A percentile compares a stretch with the other conserved stretches of the same genome.
Evolutionary conservation across 2,329 filamentous ascomycete genomes (phyloP).

Genomic region (Colletotrichum karsti): DNA sequence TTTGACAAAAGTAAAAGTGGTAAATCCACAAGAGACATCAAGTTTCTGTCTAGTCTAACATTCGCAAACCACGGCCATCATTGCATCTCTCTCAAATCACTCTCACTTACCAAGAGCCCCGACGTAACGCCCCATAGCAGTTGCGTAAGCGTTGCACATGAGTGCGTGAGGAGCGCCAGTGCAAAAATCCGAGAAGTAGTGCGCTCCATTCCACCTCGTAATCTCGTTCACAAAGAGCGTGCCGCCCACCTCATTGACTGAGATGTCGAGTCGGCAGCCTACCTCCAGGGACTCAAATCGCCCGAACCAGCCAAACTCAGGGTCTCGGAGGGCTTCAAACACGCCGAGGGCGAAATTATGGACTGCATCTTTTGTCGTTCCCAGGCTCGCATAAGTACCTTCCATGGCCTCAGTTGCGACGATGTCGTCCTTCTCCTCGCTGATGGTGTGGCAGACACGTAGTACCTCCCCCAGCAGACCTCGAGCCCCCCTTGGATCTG

Average conservation of each 20-base stretch:
- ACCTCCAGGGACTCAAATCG: not conserved
- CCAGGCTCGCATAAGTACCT: not conserved
- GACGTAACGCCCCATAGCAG: not conserved
- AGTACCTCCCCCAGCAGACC: not conserved
- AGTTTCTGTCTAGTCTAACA: not conserved
- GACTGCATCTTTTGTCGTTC: not conserved
- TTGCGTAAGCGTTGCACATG: not conserved
- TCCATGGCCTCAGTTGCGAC: not conserved
- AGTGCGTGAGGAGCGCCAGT: not conserved
- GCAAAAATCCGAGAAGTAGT: not conserved
- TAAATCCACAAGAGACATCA: not conserved
- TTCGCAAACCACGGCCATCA: not conserved
- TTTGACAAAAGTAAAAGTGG: too few relatives aligned
- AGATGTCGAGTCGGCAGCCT: slow-evolving; percentile 1
- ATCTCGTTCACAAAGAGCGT: slow-evolving; percentile 6
- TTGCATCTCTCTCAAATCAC: not conserved
- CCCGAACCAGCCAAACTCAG: not conserved
- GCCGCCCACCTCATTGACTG: not conserved
- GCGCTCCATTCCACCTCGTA: not conserved
- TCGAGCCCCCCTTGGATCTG: not conserved
- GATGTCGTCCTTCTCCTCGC: not conserved
- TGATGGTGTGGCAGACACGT: not conserved
- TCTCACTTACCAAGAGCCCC: not conserved
- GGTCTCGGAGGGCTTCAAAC: not conserved
- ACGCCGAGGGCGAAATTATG: not conserved